A percentile compares a stretch with the other conserved stretches of the same genome.
These are phyloP conservation scores for Mentha longifolia DNA, from an alignment of 257 asterid species.

Conservation along the genomic window DNA sequence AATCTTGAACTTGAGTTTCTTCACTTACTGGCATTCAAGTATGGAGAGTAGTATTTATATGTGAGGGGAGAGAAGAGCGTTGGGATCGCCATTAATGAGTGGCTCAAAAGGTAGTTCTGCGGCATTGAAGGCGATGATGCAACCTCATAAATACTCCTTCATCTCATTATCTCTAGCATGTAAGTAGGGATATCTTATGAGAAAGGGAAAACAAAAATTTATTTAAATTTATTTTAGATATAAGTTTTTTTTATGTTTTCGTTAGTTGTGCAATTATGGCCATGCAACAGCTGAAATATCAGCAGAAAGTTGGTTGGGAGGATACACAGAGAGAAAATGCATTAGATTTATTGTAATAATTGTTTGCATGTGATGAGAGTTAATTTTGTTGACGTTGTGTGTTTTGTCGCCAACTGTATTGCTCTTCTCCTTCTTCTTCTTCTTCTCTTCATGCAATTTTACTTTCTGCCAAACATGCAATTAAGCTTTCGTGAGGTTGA, in stretches of 20 bases:
- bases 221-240: too few relatives aligned
- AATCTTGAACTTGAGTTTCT: not conserved
- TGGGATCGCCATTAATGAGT: conserved; percentile 59
- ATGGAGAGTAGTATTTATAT: conserved; percentile 2
- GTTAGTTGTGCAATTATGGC: conserved; percentile 12
- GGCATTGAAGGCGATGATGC: conserved; percentile 46
- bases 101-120: conserved; percentile 45
- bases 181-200: not conserved
- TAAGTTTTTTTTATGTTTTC: too few relatives aligned
- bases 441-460: conserved; percentile 13
- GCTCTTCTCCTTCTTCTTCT: too few relatives aligned
- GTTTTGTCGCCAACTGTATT: conserved; percentile 34
- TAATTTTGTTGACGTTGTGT: conserved; percentile 39
- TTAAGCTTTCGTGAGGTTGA: conserved; percentile 31
- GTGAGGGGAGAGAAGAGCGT: conserved; percentile 40
- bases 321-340: conserved; percentile 33
- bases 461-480: conserved; percentile 21
- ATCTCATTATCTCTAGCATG: not conserved
- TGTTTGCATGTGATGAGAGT: conserved; percentile 48
- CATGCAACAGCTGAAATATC: conserved; percentile 16
- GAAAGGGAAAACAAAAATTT: too few relatives aligned
- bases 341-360: conserved; percentile 38
- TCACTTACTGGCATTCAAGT: not conserved
- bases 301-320: conserved; percentile 45
- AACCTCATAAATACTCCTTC: conserved; percentile 23